Base-by-base conservation (phyloP, 306 rosid genomes). In the Malus orientalis region DNA sequence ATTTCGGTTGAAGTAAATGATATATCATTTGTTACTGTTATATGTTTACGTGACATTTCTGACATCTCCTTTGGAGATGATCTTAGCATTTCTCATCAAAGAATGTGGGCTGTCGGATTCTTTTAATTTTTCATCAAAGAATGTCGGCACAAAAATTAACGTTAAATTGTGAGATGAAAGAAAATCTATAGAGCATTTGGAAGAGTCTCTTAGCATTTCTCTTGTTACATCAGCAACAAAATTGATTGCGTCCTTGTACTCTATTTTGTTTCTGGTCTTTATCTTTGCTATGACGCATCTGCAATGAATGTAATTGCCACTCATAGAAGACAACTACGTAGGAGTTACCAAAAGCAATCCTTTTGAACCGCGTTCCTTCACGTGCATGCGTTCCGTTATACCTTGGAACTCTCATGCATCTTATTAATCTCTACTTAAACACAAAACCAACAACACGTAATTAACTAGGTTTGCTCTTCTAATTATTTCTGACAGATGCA, bases 141-240 rank as follows among this genome's bases (percentile, higher is more conserved):
- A 38, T 38, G 0, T 38, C 10, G 42, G 42, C 2, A 38, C 2
- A 38, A 38, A 38, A 38, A 7, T 36, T 36, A 36, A 38, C 42
- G 2, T 7, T 6, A 1, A 36, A 7, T 36, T 36, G 0, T 7
- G 40, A 36, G 7, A 2, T 36, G 7, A 0, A 2, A 14, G 0
- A 47, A 0, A 47, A 4, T 47, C 0, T 1, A 14, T 14, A 49
- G 1, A 4, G 0, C 42, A 7, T 47, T 14, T 47, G 6, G 5
- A 1, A 47, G 53, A 4, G 6, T 0, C 18, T 47, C 6, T 47
- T 13, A 13, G 18, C 53, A 47, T 1, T 47, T 47, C 5, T 15
- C 53, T 47, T 49, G 54, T 49, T 16, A 15, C 55, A 49, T 16
- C 1, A 49, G 20, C 55, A 49, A 49, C 20, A 49, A 15, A 49